Base-by-base conservation (phyloP, 2,329 filamentous ascomycete species). In the Talaromyces sp. region DNA sequence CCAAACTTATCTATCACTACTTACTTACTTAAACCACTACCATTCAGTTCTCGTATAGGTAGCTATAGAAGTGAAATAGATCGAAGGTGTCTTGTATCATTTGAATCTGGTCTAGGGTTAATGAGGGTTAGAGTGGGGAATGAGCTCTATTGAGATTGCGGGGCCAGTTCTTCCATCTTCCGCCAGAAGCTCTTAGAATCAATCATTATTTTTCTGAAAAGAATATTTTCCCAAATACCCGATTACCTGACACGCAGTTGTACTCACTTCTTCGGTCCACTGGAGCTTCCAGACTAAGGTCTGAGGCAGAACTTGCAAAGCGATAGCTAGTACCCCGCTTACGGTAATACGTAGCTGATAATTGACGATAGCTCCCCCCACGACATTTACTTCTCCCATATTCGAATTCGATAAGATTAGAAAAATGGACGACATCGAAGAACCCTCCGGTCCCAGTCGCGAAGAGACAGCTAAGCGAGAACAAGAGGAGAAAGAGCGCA, bases 401-500 rank as follows among this genome's bases (percentile, higher is more conserved):
- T 22, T 11, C 7, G 15, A 17, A 6, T 7, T 3, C 7, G 11
- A 8, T 28, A 19, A 21, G 8, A 15, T 51, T 50, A 9, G 3
- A 3, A 37, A 39, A 2, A 62, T 62, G 61, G 56, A 70, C 54
- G 68, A 68, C 58, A 61, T 63, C 19, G 71, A 75, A 39, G 57
- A 59, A 13, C 52, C 52, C 50, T 61, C 65, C 17, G 63, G 67
- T 21, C 66, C 64, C 10, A 69, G 66, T 33, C 66, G 69, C 25
- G 60, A 63, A 31, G 71, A 74, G 22, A 17, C 66, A 35, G 69
- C 78, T 58, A 80, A 83, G 68, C 82, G 80, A 61, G 77, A 80
- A 60, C 76, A 73, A 62, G 75, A 79, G 63, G 83, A 86, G 67
- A 78, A 78, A 62, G 83, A 83, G 66, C 79, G 79, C 64, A 81